Evolutionary conservation across 352 stramenopile genomes (phyloP).

Genomic region (Phytopythium oedochilum): DNA sequence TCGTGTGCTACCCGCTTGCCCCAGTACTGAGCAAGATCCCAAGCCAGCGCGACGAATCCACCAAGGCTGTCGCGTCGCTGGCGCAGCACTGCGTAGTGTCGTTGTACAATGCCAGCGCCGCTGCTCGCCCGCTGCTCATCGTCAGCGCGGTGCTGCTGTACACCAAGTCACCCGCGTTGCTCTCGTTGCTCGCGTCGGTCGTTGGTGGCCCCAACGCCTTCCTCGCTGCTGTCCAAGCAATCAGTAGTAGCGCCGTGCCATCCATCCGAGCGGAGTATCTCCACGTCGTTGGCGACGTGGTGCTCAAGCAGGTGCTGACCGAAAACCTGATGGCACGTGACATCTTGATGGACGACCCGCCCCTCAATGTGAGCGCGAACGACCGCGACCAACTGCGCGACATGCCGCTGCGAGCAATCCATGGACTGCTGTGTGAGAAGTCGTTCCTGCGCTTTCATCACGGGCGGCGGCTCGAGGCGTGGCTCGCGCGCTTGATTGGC

Average conservation of each 20-base stretch:
- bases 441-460: conserved; percentile 66
- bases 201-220: conserved; percentile 2
- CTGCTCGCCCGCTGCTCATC: conserved; percentile 48
- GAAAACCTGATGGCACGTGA: conserved; percentile 60
- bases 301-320: conserved; percentile 65
- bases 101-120: conserved; percentile 36
- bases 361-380: conserved; percentile 19
- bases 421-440: conserved; percentile 56
- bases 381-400: conserved; percentile 38
- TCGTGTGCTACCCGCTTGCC: conserved; percentile 52
- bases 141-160: conserved; percentile 64
- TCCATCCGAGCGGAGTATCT: conserved; percentile 47
- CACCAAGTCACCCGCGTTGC: conserved; percentile 52
- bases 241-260: neutral
- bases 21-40: conserved; percentile 50
- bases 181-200: conserved; percentile 43
- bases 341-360: conserved; percentile 39
- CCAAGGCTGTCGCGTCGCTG: conserved; percentile 39
- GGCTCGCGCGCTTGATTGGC: conserved; percentile 38
- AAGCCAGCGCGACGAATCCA: conserved; percentile 54
- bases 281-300: conserved; percentile 48
- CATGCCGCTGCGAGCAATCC: conserved; percentile 42
- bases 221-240: neutral
- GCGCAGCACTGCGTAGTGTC: conserved; percentile 55
- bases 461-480: conserved; percentile 43